Evolutionary conservation across 805 yeast genomes (phyloP).

Genomic region (Huiozyma sinensis): DNA sequence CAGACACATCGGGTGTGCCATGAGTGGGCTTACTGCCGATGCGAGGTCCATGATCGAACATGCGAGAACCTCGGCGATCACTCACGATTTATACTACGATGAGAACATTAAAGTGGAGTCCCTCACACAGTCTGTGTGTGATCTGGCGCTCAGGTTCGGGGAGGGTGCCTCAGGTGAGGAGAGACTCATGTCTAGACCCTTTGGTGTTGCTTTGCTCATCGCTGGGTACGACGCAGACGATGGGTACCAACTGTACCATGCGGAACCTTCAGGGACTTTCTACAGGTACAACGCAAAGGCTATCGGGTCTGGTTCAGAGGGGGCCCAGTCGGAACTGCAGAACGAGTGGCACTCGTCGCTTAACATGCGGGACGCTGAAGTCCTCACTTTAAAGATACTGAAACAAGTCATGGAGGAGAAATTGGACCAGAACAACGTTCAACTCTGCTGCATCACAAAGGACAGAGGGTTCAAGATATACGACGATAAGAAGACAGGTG

Average conservation of each 20-base stretch:
- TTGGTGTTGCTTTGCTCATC: constrained; percentile 92
- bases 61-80: constrained; percentile 81
- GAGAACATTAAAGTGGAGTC: constrained; percentile 89
- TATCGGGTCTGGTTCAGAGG: constrained; percentile 97
- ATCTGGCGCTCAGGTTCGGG: constrained; percentile 90
- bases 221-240: constrained; percentile 90
- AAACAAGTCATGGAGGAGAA: constrained; percentile 99
- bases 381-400: constrained; percentile 74
- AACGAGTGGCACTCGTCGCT: constrained; percentile 91
- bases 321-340: constrained; percentile 96
- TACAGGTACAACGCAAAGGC: constrained; percentile 98
- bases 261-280: constrained; percentile 98
- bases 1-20: constrained; percentile 91
- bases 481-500: constrained; percentile 70
- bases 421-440: constrained; percentile 88
- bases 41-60: constrained; percentile 98
- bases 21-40: constrained; percentile 97
- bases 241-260: constrained; percentile 94
- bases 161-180: constrained; percentile 97
- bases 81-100: constrained; percentile 82
- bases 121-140: constrained; percentile 93
- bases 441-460: constrained; percentile 83
- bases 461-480: constrained; percentile 81
- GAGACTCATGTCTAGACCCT: constrained; percentile 88
- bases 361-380: constrained; percentile 87